Evolutionary conservation across 257 asterid species (phyloP).

Genomic region (Coffea eugenioides): DNA sequence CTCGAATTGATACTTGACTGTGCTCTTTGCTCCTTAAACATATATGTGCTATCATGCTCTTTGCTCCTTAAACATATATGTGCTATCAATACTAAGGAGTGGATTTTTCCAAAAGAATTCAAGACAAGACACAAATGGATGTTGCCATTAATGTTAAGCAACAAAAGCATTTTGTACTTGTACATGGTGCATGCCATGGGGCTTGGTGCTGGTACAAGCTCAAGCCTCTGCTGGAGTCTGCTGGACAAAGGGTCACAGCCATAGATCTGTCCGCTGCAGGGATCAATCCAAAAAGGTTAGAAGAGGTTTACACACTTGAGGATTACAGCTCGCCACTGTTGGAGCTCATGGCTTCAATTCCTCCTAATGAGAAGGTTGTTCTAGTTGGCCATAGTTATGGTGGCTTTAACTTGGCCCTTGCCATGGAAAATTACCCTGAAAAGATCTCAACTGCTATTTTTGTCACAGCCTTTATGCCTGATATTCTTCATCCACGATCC

Average conservation of each 20-base stretch:
- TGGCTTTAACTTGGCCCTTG: slow-evolving; percentile 16
- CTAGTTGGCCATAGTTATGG: slow-evolving; percentile 15
- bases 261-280: too few relatives aligned
- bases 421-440: slow-evolving; percentile 13
- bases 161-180: slow-evolving; percentile 12
- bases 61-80: too few relatives aligned
- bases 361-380: not conserved
- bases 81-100: too few relatives aligned
- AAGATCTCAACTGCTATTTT: slow-evolving; percentile 9
- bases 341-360: slow-evolving; percentile 2
- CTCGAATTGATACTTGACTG: too few relatives aligned
- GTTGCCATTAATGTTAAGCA: not conserved
- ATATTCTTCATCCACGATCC: not conserved
- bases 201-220: slow-evolving; percentile 17
- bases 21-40: too few relatives aligned
- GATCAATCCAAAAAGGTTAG: not conserved
- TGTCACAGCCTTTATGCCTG: slow-evolving; percentile 2
- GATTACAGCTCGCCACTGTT: slow-evolving; percentile 7
- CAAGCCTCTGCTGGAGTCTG: too few relatives aligned
- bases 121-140: too few relatives aligned
- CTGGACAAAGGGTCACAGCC: too few relatives aligned
- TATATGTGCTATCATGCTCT: too few relatives aligned
- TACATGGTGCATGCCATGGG: slow-evolving; percentile 14
- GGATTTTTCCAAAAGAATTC: too few relatives aligned
- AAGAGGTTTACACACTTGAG: not conserved